These are phyloP conservation scores for Candida ponderosae DNA, from an alignment of 805 yeast species.

Conservation along the genomic window DNA sequence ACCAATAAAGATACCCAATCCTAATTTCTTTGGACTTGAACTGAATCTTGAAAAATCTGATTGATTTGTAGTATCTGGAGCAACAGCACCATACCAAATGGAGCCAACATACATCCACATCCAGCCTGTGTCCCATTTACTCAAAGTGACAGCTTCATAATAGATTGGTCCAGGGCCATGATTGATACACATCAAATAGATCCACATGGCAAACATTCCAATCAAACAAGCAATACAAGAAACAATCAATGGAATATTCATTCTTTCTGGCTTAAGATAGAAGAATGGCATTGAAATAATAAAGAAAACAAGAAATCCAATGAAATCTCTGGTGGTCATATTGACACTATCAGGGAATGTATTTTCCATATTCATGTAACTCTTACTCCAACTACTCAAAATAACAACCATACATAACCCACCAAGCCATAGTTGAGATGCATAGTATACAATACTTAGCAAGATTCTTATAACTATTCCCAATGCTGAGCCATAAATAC, in stretches of 20 bases:
- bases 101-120: slow-evolving; percentile 23
- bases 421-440: slow-evolving; percentile 29
- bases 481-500: slow-evolving; percentile 26
- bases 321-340: slow-evolving; percentile 21
- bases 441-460: slow-evolving; percentile 29
- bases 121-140: slow-evolving; percentile 24
- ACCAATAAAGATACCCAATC: slow-evolving; percentile 20
- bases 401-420: slow-evolving; percentile 25
- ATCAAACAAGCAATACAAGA: slow-evolving; percentile 18
- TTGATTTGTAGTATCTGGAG: slow-evolving; percentile 26
- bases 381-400: slow-evolving; percentile 23
- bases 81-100: slow-evolving; percentile 24
- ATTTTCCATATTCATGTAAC: slow-evolving; percentile 24
- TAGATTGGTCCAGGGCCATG: slow-evolving; percentile 26
- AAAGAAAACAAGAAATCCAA: slow-evolving; percentile 29
- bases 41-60: slow-evolving; percentile 28
- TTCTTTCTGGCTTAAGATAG: slow-evolving; percentile 16
- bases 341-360: slow-evolving; percentile 24
- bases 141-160: slow-evolving; percentile 22
- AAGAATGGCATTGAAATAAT: slow-evolving; percentile 17
- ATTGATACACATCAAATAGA: slow-evolving; percentile 23
- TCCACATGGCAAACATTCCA: slow-evolving; percentile 24
- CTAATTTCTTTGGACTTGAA: slow-evolving; percentile 17
- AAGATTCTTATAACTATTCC: slow-evolving; percentile 27
- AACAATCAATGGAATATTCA: slow-evolving; percentile 15